Evolutionary conservation across 2,329 filamentous ascomycete genomes (phyloP), one percentile per base, ranked within the genome.

Genomic region (Falciphora oryzae): DNA sequence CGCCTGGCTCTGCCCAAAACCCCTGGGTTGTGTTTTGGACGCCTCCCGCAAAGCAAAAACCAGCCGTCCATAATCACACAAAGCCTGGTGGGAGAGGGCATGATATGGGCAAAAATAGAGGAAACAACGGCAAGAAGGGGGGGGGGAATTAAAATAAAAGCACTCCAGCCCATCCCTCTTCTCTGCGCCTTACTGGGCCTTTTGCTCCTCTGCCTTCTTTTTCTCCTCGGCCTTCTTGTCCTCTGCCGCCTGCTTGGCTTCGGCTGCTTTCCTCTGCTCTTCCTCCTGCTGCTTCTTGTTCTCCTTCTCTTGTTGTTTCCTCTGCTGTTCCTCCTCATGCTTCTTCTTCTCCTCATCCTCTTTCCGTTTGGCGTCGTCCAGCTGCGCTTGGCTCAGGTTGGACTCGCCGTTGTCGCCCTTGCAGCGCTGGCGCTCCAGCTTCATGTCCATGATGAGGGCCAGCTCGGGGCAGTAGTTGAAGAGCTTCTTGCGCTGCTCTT

Each of bases 401-500:
- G 72, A 72, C 61, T 72, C 66, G n/a, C 63, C 65, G 62, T 75
- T 72, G 67, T 79, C 76, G 11, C 71, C 74, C 0, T 70, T 67
- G 68, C 81, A 83, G 25, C 80, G 73, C 71, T 83, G 78, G 58
- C 77, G 71, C 73, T 83, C 80, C 14, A 84, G 72, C 71, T 83
- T 84, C 83, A 86, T 85, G 57, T 82, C 78, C 76, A 85, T 78
- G 65, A 84, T 81, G 70, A 85, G 75, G 67, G 76, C 79, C 27
- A 86, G 71, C 71, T 86, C 83, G 1, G 83, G 84, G 67, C 84
- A 86, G 72, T 85, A 86, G 25, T 80, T 75, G 67, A 84, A 81
- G 29, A 84, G 83, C 63, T 76, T 72, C 67, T 79, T 76, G 44
- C 83, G 75, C 66, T 78, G 75, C 1, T 68, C 70, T 2, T 72